phyloP scores from a whole-genome alignment of 139 green algal genomes.

The Chloropicon primus region DNA sequence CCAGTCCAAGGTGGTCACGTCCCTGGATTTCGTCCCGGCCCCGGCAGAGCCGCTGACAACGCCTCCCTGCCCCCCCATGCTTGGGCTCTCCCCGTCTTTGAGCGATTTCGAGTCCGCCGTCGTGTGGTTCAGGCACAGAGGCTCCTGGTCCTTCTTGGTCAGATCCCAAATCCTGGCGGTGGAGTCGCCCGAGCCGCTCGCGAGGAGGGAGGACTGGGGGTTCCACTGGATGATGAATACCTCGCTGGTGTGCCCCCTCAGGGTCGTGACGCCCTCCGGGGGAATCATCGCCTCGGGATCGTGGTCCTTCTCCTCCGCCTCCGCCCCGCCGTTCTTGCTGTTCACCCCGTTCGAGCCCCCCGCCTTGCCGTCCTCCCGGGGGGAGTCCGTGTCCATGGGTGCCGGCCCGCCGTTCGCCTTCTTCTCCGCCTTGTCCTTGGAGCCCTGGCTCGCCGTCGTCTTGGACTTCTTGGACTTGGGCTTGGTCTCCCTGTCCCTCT shows the following conservation, averaged over 20 bases:
- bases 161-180: constrained; percentile 76
- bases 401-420: neutral
- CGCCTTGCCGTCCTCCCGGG: neutral
- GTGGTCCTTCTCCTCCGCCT: neutral
- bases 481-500: neutral
- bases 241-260: constrained; percentile 64
- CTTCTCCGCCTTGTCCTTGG: constrained; percentile 24
- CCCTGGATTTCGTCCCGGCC: constrained; percentile 38
- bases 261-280: constrained; percentile 24
- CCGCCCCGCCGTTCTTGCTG: neutral
- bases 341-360: constrained; percentile 1
- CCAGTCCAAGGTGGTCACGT: constrained; percentile 91
- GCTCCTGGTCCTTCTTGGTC: constrained; percentile 2
- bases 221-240: constrained; percentile 84
- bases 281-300: constrained; percentile 7
- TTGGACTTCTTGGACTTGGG: neutral
- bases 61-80: neutral
- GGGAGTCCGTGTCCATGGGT: neutral
- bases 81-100: constrained; percentile 1
- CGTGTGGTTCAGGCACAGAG: constrained; percentile 33
- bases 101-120: neutral
- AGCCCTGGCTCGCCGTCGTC: constrained; percentile 14
- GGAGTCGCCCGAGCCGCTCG: constrained; percentile 54
- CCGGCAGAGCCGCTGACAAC: constrained; percentile 1
- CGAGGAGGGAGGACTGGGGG: constrained; percentile 50